Evolutionary conservation across 345 rosid genomes (phyloP).

Genomic region (Eucalyptus brandiana): DNA sequence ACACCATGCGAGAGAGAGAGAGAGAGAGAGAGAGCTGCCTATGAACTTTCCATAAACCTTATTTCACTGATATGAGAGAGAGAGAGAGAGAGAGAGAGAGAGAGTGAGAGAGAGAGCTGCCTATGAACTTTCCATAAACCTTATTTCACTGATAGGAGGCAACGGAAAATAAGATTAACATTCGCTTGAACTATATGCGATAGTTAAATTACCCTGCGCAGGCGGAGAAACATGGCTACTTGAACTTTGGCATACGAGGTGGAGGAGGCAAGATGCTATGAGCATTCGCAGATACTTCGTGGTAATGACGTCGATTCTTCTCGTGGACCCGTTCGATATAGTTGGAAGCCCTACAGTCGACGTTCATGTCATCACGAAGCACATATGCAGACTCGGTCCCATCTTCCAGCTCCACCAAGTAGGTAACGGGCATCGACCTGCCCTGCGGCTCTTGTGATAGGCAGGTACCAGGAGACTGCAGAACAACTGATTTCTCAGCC

Average conservation of each 20-base stretch:
- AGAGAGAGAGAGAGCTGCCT: background rate
- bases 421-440: constrained; percentile 8
- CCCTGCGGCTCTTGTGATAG: constrained; percentile 8
- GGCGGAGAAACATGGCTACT: background rate
- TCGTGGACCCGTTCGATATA: constrained; percentile 32
- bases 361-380: background rate
- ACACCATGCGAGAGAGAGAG: background rate
- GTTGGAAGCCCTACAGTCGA: constrained; percentile 15
- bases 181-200: background rate
- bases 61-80: background rate
- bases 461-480: background rate
- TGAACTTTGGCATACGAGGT: constrained; percentile 4
- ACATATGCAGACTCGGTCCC: background rate
- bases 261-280: constrained; percentile 17
- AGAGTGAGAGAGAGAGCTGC: background rate
- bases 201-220: background rate
- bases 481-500: background rate
- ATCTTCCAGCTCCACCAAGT: constrained; percentile 21
- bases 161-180: background rate
- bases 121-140: background rate
- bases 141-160: background rate
- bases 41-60: background rate
- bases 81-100: background rate
- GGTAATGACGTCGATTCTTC: constrained; percentile 13
- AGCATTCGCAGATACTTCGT: background rate